Evolutionary conservation across 495 filamentous ascomycete genomes (phyloP).

Genomic region (Xylaria intraflava): DNA sequence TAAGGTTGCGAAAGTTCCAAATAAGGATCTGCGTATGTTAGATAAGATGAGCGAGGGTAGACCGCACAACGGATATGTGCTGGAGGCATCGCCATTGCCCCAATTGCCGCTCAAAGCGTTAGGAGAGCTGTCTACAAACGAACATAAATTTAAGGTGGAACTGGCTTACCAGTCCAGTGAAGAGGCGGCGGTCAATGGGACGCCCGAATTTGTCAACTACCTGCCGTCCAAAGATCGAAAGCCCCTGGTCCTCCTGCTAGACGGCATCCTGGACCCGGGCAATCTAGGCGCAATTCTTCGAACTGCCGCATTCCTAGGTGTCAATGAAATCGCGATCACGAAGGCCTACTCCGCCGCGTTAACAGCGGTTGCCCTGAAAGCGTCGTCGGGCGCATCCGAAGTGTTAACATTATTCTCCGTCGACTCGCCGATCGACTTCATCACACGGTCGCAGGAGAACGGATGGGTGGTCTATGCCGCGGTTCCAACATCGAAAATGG

Average conservation of each 20-base stretch:
- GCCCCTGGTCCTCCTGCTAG: slow-evolving; percentile 73
- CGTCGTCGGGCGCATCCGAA: slow-evolving; percentile 81
- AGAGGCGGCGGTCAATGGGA: slow-evolving; percentile 65
- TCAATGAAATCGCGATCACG: slow-evolving; percentile 65
- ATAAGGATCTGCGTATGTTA: slow-evolving; percentile 54
- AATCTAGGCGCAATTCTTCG: slow-evolving; percentile 88
- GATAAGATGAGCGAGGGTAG: slow-evolving; percentile 78
- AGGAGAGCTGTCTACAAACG: slow-evolving; percentile 34
- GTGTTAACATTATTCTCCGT: slow-evolving; percentile 63
- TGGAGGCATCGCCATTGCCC: slow-evolving; percentile 81
- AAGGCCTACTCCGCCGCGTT: slow-evolving; percentile 62
- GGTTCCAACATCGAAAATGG: slow-evolving; percentile 43
- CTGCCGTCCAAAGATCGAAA: slow-evolving; percentile 45
- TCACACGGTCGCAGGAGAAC: slow-evolving; percentile 54
- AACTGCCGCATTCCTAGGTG: slow-evolving; percentile 77
- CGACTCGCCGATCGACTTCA: slow-evolving; percentile 57
- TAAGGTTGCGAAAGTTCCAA: slow-evolving; percentile 41
- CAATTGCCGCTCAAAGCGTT: slow-evolving; percentile 61
- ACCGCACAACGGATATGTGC: slow-evolving; percentile 84
- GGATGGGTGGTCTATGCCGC: slow-evolving; percentile 86
- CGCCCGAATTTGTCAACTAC: slow-evolving; percentile 34
- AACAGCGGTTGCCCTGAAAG: slow-evolving; percentile 71
- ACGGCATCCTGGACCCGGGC: slow-evolving; percentile 80
- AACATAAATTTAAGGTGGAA: slow-evolving; percentile 48
- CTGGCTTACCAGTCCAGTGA: slow-evolving; percentile 65